Percentiles rank a stretch among this genome's conserved stretches.
Conservation (phyloP, 2,329 filamentous ascomycete species). For the Trichoderma sp. region DNA sequence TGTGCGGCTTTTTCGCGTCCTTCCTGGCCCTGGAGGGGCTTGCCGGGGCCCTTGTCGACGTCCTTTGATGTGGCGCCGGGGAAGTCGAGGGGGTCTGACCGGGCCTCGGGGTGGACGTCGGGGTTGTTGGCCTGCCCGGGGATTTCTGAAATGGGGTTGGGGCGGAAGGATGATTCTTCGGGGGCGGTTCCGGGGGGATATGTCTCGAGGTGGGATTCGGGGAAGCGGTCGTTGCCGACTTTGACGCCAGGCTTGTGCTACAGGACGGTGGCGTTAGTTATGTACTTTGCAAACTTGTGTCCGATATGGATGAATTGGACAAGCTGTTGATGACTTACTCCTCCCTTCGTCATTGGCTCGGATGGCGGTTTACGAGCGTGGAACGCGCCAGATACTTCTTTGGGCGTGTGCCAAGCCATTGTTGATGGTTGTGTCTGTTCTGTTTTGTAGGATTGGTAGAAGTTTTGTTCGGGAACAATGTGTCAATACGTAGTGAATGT, state of each 20-base stretch:
- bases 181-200: conserved; percentile 67
- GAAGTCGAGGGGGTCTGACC: conserved; percentile 42
- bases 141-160: conserved; percentile 42
- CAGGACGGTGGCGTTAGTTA: neutral
- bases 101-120: conserved; percentile 32
- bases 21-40: conserved; percentile 49
- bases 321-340: conserved; percentile 21
- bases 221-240: conserved; percentile 59
- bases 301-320: too few species aligned
- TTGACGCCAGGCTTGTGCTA: conserved; percentile 67
- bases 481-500: too few species aligned
- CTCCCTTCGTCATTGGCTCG: conserved; percentile 28
- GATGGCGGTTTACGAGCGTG: conserved; percentile 21
- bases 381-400: neutral
- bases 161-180: conserved; percentile 43
- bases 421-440: neutral
- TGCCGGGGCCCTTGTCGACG: conserved; percentile 49
- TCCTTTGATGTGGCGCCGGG: conserved; percentile 49
- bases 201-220: conserved; percentile 66
- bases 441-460: too few species aligned
- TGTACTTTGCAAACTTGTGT: neutral
- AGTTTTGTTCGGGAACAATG: neutral
- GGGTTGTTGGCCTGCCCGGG: conserved; percentile 43
- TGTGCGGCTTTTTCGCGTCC: conserved; percentile 40
- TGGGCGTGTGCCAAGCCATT: conserved; percentile 5